Conservation (phyloP, 495 filamentous ascomycete species). For the Bathelium albidoporum region DNA sequence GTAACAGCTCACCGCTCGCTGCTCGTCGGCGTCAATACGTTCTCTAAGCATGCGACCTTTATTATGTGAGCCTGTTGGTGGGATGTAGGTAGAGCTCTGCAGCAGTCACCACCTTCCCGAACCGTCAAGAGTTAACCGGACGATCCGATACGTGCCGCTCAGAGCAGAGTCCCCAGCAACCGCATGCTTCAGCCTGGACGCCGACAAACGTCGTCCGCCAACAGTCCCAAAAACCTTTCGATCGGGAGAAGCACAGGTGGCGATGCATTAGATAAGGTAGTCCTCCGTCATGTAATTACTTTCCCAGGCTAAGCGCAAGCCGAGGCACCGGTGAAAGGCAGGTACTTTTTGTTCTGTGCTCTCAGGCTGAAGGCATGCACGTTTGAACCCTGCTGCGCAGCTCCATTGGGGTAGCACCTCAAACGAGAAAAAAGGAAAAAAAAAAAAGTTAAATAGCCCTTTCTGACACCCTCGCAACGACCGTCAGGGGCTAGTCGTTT, state of each 20-base stretch:
- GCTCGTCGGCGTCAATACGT: neutral
- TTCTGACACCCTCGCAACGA: neutral
- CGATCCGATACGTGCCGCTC: neutral
- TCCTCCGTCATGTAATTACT: neutral
- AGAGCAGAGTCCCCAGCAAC: neutral
- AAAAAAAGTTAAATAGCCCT: neutral
- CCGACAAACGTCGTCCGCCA: neutral
- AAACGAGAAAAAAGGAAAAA: neutral
- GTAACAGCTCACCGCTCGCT: neutral
- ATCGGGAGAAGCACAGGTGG: neutral
- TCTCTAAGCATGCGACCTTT: neutral
- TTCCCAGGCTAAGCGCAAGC: neutral
- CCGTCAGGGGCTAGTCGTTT: slow-evolving; percentile 1
- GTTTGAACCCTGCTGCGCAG: neutral
- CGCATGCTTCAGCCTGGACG: neutral
- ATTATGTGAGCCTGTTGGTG: slow-evolving; percentile 1
- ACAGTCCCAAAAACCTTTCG: neutral
- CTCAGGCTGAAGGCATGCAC: neutral
- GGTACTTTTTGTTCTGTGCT: neutral
- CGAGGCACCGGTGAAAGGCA: neutral
- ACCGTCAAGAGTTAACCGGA: neutral
- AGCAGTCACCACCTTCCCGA: neutral
- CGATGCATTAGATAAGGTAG: neutral
- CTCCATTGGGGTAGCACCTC: neutral
- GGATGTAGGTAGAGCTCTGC: neutral